A percentile compares a stretch with the other conserved stretches of the same genome.
phyloP scores from a whole-genome alignment of 352 stramenopile species.

The Pythium brassicae region DNA sequence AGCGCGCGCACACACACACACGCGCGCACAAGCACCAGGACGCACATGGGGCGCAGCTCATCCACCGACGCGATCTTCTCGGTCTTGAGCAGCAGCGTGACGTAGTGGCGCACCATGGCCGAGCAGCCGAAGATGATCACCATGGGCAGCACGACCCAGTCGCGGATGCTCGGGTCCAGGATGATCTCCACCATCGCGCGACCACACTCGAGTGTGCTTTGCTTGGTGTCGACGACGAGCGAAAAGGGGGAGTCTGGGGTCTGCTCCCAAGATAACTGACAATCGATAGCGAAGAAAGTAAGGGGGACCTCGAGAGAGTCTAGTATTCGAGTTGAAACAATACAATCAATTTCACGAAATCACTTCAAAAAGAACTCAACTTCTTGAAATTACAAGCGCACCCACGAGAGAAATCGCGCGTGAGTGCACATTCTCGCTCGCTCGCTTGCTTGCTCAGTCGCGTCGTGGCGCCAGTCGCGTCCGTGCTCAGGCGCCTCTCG shows the following conservation, averaged over 20 bases:
- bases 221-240: background rate
- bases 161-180: conserved; percentile 90
- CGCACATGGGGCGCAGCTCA: conserved; percentile 73
- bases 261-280: no score
- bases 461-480: no score
- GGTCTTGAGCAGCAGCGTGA: conserved; percentile 79
- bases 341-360: no score
- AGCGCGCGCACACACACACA: no score
- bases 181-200: conserved; percentile 84
- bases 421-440: no score
- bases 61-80: conserved; percentile 78
- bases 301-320: no score
- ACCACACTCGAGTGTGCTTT: background rate
- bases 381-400: no score
- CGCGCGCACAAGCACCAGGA: background rate
- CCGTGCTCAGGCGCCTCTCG: no score
- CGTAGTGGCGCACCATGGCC: conserved; percentile 82
- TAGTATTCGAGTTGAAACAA: no score
- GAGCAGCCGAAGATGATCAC: conserved; percentile 93
- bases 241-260: background rate
- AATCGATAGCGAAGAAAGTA: conserved; percentile 4
- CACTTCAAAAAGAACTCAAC: no score
- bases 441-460: no score
- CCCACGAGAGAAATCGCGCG: no score
- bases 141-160: conserved; percentile 97